Conservation (phyloP, 2,329 filamentous ascomycete genomes). For the Penicillium vulpinum region DNA sequence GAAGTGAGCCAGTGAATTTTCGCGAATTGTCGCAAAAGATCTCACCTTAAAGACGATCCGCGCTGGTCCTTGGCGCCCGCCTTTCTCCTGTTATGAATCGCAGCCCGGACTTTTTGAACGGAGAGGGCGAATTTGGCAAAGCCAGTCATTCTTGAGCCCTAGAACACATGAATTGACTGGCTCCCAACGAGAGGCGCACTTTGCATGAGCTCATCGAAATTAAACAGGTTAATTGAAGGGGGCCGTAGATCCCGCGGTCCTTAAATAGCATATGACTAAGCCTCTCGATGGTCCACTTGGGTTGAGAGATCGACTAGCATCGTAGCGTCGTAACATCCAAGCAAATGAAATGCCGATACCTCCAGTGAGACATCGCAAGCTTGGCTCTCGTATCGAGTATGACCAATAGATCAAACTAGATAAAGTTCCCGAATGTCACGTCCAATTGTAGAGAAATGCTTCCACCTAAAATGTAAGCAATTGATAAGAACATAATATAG, state of each 20-base stretch:
- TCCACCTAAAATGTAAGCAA: not conserved
- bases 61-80: constrained; percentile 28
- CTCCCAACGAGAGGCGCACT: constrained; percentile 14
- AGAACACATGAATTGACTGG: constrained; percentile 29
- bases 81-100: constrained; percentile 31
- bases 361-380: not conserved
- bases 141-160: constrained; percentile 36
- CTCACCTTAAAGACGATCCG: constrained; percentile 8
- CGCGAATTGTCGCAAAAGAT: not conserved
- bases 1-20: not conserved
- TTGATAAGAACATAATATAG: not conserved
- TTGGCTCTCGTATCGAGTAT: not conserved
- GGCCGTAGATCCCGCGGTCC: not conserved
- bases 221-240: constrained; percentile 2
- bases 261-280: constrained; percentile 8
- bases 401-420: not conserved
- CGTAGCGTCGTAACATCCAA: not conserved
- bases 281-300: not conserved
- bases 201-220: not conserved
- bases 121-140: constrained; percentile 34
- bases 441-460: not conserved
- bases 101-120: constrained; percentile 36
- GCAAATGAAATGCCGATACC: not conserved
- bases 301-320: not conserved
- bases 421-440: not conserved